Conservation (phyloP, 345 rosid species). For the Cardiospermum halicacabum region DNA sequence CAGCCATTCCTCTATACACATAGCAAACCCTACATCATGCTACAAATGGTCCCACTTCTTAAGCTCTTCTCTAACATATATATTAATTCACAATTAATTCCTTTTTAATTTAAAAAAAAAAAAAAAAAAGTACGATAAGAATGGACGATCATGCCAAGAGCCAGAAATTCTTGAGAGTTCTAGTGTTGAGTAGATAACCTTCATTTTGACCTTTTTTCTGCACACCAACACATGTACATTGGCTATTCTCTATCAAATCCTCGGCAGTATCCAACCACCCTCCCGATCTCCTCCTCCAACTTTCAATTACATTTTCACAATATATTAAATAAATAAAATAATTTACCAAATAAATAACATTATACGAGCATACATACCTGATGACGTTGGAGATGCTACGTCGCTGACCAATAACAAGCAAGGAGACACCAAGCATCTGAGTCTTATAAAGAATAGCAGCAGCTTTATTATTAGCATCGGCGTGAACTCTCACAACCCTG, state of each 20-base stretch:
- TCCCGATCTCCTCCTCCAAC: conserved; percentile 19
- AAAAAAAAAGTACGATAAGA: too few species aligned
- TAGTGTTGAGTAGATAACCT: conserved; percentile 85
- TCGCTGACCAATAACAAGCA: conserved; percentile 66
- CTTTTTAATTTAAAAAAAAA: too few species aligned
- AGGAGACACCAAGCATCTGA: conserved; percentile 41
- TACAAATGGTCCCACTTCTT: too few species aligned
- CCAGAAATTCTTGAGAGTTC: conserved; percentile 83
- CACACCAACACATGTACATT: conserved; percentile 74
- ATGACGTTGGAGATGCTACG: conserved; percentile 62
- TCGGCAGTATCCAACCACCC: conserved; percentile 65
- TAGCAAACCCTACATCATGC: too few species aligned
- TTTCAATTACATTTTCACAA: too few species aligned
- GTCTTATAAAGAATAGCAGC: conserved; percentile 42
- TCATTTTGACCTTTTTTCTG: conserved; percentile 76
- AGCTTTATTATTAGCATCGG: conserved; percentile 54
- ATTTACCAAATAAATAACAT: too few species aligned
- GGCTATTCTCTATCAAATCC: conserved; percentile 72
- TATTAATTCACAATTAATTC: too few species aligned
- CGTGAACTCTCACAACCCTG: conserved; percentile 28
- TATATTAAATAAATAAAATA: too few species aligned
- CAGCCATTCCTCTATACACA: too few species aligned
- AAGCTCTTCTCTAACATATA: too few species aligned
- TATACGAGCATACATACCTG: too few species aligned
- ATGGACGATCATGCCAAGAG: conserved; percentile 49